Evolutionary conservation across 2,329 filamentous ascomycete species (phyloP).

Genomic region (Aspergillus fructus): DNA sequence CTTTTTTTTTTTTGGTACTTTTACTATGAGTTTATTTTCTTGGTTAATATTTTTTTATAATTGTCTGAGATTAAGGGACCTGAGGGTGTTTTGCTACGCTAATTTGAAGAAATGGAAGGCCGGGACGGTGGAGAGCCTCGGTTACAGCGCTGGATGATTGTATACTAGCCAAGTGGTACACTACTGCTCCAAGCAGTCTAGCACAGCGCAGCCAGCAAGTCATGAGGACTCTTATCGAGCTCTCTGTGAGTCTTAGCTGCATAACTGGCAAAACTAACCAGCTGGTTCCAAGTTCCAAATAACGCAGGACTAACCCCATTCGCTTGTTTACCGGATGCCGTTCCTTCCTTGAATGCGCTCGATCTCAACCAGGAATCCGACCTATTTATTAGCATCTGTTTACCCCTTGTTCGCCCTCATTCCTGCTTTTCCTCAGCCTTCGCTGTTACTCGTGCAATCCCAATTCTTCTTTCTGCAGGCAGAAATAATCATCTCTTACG

Average conservation of each 20-base stretch:
- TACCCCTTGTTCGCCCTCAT: neutral
- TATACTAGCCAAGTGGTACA: no score
- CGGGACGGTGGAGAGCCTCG: neutral
- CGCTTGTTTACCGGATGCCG: neutral
- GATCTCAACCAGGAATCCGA: neutral
- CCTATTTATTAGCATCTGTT: constrained; percentile 2
- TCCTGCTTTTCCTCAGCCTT: neutral
- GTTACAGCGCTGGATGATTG: neutral
- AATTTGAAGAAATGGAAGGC: no score
- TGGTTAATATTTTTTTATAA: neutral
- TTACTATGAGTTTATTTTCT: neutral
- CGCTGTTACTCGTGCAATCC: neutral
- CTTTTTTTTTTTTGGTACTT: neutral
- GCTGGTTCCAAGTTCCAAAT: neutral
- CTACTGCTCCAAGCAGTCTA: no score
- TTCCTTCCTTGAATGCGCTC: constrained; percentile 6
- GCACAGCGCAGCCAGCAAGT: no score
- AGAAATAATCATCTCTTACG: constrained; percentile 1
- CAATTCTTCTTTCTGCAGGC: constrained; percentile 6
- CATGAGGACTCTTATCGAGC: no score
- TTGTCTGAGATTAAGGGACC: neutral
- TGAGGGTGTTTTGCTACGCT: no score
- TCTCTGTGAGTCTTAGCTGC: no score
- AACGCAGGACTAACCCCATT: neutral
- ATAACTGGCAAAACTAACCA: neutral